phyloP scores from a whole-genome alignment of 352 stramenopile genomes.

The Phytopythium helicoides region DNA sequence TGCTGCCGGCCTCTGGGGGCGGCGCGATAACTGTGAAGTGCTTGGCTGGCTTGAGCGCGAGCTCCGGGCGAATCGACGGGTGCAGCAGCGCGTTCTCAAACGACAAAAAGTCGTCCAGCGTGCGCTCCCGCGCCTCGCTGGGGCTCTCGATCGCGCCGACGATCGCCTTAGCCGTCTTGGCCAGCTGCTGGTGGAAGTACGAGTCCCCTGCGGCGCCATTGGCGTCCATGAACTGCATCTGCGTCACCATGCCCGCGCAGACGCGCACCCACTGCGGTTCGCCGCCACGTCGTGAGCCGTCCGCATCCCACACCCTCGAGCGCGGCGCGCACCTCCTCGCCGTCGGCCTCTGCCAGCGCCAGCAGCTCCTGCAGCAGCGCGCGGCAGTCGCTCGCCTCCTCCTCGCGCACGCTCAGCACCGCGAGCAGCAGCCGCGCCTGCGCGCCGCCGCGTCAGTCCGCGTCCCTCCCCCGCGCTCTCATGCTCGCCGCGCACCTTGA shows the following conservation, averaged over 20 bases:
- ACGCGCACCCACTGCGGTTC: slow-evolving; percentile 72
- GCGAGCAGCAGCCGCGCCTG: slow-evolving; percentile 61
- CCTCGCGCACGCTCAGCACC: slow-evolving; percentile 56
- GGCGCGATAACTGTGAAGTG: slow-evolving; percentile 70
- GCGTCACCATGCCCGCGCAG: slow-evolving; percentile 55
- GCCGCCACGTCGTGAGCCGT: too few species aligned
- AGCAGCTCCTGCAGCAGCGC: slow-evolving; percentile 51
- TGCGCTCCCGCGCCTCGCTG: slow-evolving; percentile 11
- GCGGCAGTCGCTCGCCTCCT: slow-evolving; percentile 50
- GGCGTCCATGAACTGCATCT: slow-evolving; percentile 56
- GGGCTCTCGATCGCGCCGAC: slow-evolving; percentile 30
- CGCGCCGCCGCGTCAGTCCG: too few species aligned
- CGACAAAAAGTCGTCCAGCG: slow-evolving; percentile 57
- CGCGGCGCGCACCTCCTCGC: slow-evolving; percentile 65
- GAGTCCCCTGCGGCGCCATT: slow-evolving; percentile 40
- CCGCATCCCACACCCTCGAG: too few species aligned
- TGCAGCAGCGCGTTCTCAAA: slow-evolving; percentile 70
- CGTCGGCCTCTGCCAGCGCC: slow-evolving; percentile 49
- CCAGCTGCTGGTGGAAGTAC: slow-evolving; percentile 65
- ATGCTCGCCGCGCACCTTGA: slow-evolving; percentile 72
- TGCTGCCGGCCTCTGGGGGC: slow-evolving; percentile 28
- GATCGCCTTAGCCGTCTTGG: slow-evolving; percentile 37
- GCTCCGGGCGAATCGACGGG: slow-evolving; percentile 41
- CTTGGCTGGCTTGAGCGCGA: slow-evolving; percentile 33
- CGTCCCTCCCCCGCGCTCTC: too few species aligned